Evolutionary conservation across 345 rosid genomes (phyloP), one percentile per base, ranked within the genome.

Genomic region (Populus euphratica): DNA sequence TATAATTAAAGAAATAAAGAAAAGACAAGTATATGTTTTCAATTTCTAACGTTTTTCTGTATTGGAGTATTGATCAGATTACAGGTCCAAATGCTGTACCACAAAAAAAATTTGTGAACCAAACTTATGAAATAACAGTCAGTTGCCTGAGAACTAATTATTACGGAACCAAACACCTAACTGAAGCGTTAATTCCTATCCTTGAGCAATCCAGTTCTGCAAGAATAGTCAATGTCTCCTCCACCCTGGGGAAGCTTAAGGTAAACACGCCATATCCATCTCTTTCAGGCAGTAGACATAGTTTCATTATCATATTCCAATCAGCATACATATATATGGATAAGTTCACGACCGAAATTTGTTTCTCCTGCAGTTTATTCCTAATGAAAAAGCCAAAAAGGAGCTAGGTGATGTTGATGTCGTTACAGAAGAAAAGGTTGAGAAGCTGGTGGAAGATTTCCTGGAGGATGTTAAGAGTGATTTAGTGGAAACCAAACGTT

Each of bases 211-310:
- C 79, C 41, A 38, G 68, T 39, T 68, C 73, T 20, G 67, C 68
- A 25, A 76, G 80, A 61, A 59, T 77, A 8, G 80, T 77, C 21
- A 70, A 77, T 70, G 61, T 77, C 43, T 61, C 74, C 41, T 69
- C 74, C 23, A 38, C 25, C n/a, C 5, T 31, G 4, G 69, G 74
- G 12, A 17, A 61, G 38, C 31, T 77, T 5, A 33, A 70, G 74
- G 64, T 77, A 70, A 33, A 73, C 20, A 7, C 63, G 63, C 63
- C 25, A 56, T 20, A 41, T 9, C 44, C 44, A 10, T 41, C 44
- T 41, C 44, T 41, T 41, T 41, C 44, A 41, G 44, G 44, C 44
- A 41, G 12, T 41, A 10, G 44, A 41, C 10, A 9, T 2, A 41
- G 44, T 41, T 41, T 41, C 10, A 41, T 41, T 41, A 41, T 6